A percentile compares a stretch with the other conserved stretches of the same genome.
Evolutionary conservation across 805 yeast genomes (phyloP).

Genomic region (Dipodascus geniculatus): DNA sequence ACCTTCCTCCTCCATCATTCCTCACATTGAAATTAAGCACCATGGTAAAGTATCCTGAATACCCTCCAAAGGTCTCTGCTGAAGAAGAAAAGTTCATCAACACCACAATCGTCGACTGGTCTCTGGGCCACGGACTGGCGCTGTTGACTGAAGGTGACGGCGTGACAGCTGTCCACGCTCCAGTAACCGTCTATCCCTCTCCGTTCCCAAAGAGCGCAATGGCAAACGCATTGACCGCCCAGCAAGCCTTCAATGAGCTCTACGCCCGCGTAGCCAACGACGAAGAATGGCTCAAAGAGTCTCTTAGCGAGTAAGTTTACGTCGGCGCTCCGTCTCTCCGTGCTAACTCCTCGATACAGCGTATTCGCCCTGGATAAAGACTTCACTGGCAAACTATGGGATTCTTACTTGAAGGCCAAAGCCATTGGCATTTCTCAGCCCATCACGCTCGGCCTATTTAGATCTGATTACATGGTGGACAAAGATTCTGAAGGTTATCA

Average conservation of each 20-base stretch:
- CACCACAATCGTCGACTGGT: constrained; percentile 49
- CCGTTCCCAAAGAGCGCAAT: constrained; percentile 68
- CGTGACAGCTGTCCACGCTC: constrained; percentile 53
- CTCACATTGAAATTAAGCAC: neutral
- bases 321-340: neutral
- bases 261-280: constrained; percentile 56
- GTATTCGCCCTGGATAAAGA: constrained; percentile 41
- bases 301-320: constrained; percentile 32
- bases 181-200: constrained; percentile 84
- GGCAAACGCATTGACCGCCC: constrained; percentile 53
- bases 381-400: constrained; percentile 73
- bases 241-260: constrained; percentile 55
- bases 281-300: constrained; percentile 48
- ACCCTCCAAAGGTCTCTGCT: neutral
- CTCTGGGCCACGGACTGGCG: constrained; percentile 66
- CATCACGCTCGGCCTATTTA: constrained; percentile 68
- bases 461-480: constrained; percentile 81
- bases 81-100: neutral
- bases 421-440: constrained; percentile 41
- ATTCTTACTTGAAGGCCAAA: constrained; percentile 33
- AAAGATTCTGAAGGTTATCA: constrained; percentile 20
- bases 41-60: neutral
- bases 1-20: neutral
- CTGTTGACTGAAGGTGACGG: constrained; percentile 52
- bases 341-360: too few species aligned